A percentile compares a stretch with the other conserved stretches of the same genome.
Conservation (phyloP, 1,284 basidiomycete genomes). For the Ganoderma meredithae region DNA sequence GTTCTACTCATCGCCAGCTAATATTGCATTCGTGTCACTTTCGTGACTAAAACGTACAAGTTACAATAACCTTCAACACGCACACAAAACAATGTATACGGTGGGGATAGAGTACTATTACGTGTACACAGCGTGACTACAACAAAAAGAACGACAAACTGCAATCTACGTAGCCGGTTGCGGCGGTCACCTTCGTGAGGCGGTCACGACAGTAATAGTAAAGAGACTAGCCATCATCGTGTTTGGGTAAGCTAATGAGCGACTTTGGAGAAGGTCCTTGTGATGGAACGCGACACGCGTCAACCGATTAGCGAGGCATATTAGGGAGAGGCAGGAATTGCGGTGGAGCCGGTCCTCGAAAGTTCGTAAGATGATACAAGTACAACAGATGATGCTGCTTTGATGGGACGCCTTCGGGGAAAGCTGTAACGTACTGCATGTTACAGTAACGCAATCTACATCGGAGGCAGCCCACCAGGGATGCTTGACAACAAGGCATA, state of each 20-base stretch:
- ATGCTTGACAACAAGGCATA: background rate
- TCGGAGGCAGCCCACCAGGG: background rate
- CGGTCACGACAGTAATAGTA: background rate
- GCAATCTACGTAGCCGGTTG: background rate
- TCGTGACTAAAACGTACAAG: no score
- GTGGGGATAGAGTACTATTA: background rate
- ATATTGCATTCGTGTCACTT: background rate
- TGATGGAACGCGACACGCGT: background rate
- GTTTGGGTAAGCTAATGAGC: background rate
- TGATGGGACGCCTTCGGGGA: background rate
- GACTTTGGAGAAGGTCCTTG: background rate
- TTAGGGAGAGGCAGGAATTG: background rate
- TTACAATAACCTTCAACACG: background rate
- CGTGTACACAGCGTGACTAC: background rate
- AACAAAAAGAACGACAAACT: background rate
- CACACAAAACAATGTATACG: background rate
- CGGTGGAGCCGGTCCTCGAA: background rate
- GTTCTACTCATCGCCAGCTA: background rate
- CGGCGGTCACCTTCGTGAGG: background rate
- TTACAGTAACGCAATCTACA: background rate
- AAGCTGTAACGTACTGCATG: constrained; percentile 1
- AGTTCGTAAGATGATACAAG: background rate
- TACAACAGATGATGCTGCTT: background rate
- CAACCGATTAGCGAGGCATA: background rate
- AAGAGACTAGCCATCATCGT: background rate